These are phyloP conservation scores for Alternaria conjuncta DNA, from an alignment of 2,329 filamentous ascomycete genomes.

Conservation along the genomic window DNA sequence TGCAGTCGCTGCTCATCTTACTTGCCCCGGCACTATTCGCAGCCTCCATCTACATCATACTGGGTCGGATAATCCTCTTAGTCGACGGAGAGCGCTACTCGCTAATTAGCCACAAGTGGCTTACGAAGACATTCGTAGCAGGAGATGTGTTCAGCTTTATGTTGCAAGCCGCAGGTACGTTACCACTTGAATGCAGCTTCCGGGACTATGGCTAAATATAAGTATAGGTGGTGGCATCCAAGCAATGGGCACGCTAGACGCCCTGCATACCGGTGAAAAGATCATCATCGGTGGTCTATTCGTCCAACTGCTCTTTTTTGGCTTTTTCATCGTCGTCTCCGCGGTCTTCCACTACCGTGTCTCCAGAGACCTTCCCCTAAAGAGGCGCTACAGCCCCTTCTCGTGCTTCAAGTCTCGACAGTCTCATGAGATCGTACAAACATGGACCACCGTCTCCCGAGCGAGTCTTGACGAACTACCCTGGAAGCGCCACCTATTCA, in stretches of 20 bases:
- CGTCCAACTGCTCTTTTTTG: slow-evolving; percentile 58
- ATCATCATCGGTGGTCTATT: slow-evolving; percentile 43
- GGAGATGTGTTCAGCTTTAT: slow-evolving; percentile 56
- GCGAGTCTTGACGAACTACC: slow-evolving; percentile 10
- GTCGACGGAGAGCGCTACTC: slow-evolving; percentile 49
- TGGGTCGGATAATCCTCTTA: slow-evolving; percentile 53
- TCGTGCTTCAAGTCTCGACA: background rate
- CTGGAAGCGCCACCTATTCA: slow-evolving; percentile 48
- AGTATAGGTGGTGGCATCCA: slow-evolving; percentile 25
- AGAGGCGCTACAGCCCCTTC: background rate
- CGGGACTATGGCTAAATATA: background rate
- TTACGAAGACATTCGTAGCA: slow-evolving; percentile 56
- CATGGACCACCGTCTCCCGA: background rate
- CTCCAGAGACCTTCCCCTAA: slow-evolving; percentile 9
- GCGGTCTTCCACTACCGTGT: slow-evolving; percentile 28
- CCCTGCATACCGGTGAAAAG: slow-evolving; percentile 20
- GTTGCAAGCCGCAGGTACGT: slow-evolving; percentile 43
- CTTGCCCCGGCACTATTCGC: slow-evolving; percentile 57
- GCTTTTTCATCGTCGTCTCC: slow-evolving; percentile 51
- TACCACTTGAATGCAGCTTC: slow-evolving; percentile 35
- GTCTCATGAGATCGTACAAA: background rate
- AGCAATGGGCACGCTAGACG: slow-evolving; percentile 10
- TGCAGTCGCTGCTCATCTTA: slow-evolving; percentile 54
- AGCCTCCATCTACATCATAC: slow-evolving; percentile 58
- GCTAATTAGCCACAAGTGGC: slow-evolving; percentile 47